phyloP scores from a whole-genome alignment of 441 rosid species.

The Populus tomentosa region DNA sequence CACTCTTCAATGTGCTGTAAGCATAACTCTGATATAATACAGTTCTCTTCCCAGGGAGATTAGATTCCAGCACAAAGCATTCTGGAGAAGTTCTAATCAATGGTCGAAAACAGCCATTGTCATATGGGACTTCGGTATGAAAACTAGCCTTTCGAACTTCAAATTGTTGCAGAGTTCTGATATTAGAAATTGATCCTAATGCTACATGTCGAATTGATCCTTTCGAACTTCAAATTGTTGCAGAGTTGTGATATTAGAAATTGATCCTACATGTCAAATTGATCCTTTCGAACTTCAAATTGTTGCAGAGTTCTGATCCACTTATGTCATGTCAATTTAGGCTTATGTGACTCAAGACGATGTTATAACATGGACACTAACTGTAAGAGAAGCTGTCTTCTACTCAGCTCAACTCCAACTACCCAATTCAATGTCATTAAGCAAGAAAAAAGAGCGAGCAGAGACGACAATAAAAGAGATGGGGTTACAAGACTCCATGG shows the following conservation, averaged over 20 bases:
- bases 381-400: constrained; percentile 39
- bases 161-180: background rate
- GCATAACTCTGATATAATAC: background rate
- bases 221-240: background rate
- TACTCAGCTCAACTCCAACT: constrained; percentile 51
- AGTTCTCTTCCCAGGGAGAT: constrained; percentile 30
- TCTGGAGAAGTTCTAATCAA: constrained; percentile 44
- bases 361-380: constrained; percentile 21
- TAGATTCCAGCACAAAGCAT: constrained; percentile 32
- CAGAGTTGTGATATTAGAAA: background rate
- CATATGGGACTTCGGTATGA: constrained; percentile 50
- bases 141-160: background rate
- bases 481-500: constrained; percentile 38
- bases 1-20: background rate
- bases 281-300: background rate
- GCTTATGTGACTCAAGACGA: constrained; percentile 61
- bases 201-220: too few species aligned
- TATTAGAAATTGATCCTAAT: too few species aligned
- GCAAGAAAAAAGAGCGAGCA: constrained; percentile 41
- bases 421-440: constrained; percentile 36
- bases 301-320: background rate
- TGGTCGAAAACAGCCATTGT: constrained; percentile 37
- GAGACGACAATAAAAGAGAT: constrained; percentile 44
- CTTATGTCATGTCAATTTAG: constrained; percentile 7
- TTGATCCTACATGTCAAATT: too few species aligned